Evolutionary conservation across 371 early-diverging fungal species (phyloP).

Genomic region (Cladochytrium tenue): DNA sequence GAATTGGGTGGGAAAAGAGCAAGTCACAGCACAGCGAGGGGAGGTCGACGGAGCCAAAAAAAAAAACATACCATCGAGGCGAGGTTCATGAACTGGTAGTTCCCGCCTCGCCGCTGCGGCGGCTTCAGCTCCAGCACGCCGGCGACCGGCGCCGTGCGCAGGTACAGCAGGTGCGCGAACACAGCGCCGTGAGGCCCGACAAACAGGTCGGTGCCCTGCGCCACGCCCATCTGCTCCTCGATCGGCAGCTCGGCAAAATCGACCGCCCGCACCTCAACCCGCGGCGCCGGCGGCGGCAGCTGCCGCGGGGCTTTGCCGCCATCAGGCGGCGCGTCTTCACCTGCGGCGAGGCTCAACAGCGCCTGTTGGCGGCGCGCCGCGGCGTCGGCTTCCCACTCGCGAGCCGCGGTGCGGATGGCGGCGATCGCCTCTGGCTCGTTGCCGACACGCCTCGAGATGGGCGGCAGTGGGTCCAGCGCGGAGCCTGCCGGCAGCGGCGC

Average conservation of each 20-base stretch:
- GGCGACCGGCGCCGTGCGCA: slow-evolving; percentile 12
- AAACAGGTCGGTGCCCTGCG: slow-evolving; percentile 24
- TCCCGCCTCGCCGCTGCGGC: slow-evolving; percentile 22
- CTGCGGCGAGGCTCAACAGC: no score
- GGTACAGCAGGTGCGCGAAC: slow-evolving; percentile 16
- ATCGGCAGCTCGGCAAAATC: slow-evolving; percentile 23
- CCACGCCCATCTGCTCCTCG: slow-evolving; percentile 15
- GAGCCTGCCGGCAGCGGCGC: background rate
- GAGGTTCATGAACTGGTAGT: slow-evolving; percentile 27
- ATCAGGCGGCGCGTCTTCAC: no score
- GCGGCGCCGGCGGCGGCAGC: background rate
- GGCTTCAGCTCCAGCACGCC: slow-evolving; percentile 26
- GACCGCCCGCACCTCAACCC: slow-evolving; percentile 9
- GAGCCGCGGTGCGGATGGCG: background rate
- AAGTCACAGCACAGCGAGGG: no score
- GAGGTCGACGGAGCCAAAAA: no score
- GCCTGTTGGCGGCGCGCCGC: no score
- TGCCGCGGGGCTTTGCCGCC: background rate
- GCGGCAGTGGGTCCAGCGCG: background rate
- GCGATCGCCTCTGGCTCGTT: background rate
- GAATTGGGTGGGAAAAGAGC: no score
- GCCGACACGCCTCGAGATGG: background rate
- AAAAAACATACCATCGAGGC: slow-evolving; percentile 6
- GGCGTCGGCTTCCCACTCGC: background rate
- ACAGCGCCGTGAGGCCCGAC: slow-evolving; percentile 26